Base-by-base conservation (phyloP, 2,329 filamentous ascomycete species). In the Magnaporthales sp. region DNA sequence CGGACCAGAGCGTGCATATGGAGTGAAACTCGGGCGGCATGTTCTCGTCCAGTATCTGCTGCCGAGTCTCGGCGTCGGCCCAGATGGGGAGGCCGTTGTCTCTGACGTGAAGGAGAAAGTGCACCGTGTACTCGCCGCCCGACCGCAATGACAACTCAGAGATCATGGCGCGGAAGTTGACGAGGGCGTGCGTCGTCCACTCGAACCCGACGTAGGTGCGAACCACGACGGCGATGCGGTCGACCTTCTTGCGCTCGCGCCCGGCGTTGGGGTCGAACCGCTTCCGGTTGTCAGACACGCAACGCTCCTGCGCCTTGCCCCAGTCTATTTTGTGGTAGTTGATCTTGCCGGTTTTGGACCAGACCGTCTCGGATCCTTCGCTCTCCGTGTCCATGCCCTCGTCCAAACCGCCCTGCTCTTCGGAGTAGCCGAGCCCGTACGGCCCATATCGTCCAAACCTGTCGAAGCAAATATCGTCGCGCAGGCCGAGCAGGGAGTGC, bases 91-190 rank as follows among this genome's bases (percentile, higher is more conserved):
- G 79, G 72, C 91, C 86, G 71, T 90, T 85, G 75, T 96, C 90
- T 72, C 91, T 92, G 70, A 96, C 91, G 71, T 96, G 92, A 54
- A 96, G 84, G 46, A 96, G 81, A 74, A 97, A 92, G 75, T 95
- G 91, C 3, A 96, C 83, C 4, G 85, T 84, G 72, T 95, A 96
- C 75, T 96, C 91, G 62, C 90, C 91, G 32, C 92, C 91, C 0
- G 91, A 93, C 66, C 86, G 82, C 63, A 97, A 80, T 8, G 89
- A 87, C 10, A 96, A 81, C 77, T 97, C 92, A 4, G 89, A 87
- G 58, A 96, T 87, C 72, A 97, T 80, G 32, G 93, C 89, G 19
- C 92, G 90, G 71, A 97, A 84, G 77, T 93, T 93, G 73, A 96
- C 81, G 46, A 95, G 82, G 61, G 91, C 87, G 74, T 94, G 89